These are phyloP conservation scores for Daldinia concentrica DNA, from an alignment of 495 filamentous ascomycete genomes.

Conservation along the genomic window DNA sequence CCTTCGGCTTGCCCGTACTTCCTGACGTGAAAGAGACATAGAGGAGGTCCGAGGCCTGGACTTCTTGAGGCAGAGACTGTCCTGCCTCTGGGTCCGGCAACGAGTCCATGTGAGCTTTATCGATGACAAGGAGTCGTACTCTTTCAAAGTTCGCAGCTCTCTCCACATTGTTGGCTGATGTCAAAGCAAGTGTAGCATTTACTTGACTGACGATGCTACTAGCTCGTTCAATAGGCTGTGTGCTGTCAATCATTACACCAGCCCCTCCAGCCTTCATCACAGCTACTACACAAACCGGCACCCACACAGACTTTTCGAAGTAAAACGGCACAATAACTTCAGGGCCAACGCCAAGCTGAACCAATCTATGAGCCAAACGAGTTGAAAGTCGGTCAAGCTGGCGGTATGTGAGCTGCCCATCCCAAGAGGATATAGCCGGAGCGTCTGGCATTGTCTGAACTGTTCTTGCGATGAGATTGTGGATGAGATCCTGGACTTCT, in stretches of 20 bases:
- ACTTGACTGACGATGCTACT: neutral
- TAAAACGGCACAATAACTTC: neutral
- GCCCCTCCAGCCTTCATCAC: slow-evolving; percentile 4
- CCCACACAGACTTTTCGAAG: slow-evolving; percentile 6
- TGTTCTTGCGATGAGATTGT: neutral
- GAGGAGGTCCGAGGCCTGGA: neutral
- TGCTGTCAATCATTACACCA: neutral
- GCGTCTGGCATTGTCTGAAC: neutral
- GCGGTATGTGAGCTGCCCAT: neutral
- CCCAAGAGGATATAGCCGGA: neutral
- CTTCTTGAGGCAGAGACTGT: neutral
- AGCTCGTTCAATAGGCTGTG: neutral
- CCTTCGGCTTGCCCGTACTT: neutral
- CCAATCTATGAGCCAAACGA: neutral
- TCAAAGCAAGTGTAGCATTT: neutral
- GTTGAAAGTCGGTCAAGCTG: slow-evolving; percentile 1
- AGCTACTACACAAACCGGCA: neutral
- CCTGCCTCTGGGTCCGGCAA: neutral
- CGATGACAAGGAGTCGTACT: neutral
- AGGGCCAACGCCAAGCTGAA: neutral
- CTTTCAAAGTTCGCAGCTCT: neutral
- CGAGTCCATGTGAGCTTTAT: neutral
- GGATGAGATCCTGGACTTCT: neutral
- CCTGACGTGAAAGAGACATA: neutral
- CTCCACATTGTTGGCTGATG: neutral